phyloP scores from a whole-genome alignment of 2,329 filamentous ascomycete genomes.

The Clonostachys sp. region DNA sequence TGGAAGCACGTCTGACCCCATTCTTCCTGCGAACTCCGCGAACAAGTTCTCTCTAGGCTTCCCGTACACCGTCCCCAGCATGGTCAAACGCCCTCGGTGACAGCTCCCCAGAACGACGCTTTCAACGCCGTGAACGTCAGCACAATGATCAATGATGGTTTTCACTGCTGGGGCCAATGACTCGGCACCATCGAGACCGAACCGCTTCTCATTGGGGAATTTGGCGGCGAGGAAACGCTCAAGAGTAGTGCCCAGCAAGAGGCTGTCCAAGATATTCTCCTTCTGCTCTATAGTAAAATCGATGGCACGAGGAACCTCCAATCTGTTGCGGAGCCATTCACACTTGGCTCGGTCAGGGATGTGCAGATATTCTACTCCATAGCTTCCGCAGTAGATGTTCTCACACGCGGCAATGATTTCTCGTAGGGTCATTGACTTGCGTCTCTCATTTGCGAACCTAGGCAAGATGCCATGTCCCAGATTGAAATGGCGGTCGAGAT shows the following conservation, averaged over 20 bases:
- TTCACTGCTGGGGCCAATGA: slow-evolving; percentile 98
- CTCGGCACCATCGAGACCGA: slow-evolving; percentile 96
- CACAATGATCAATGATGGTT: slow-evolving; percentile 94
- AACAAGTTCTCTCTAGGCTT: slow-evolving; percentile 99
- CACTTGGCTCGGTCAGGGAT: slow-evolving; percentile 96
- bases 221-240: slow-evolving; percentile 94
- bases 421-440: slow-evolving; percentile 93
- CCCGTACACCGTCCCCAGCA: slow-evolving; percentile 95
- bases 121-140: slow-evolving; percentile 90
- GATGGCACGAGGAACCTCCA: slow-evolving; percentile 92
- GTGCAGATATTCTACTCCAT: slow-evolving; percentile 97
- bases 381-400: slow-evolving; percentile 94
- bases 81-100: slow-evolving; percentile 95
- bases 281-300: slow-evolving; percentile 99
- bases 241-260: slow-evolving; percentile 99
- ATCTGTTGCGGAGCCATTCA: slow-evolving; percentile 93
- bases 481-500: slow-evolving; percentile 86
- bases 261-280: slow-evolving; percentile 90
- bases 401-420: slow-evolving; percentile 94
- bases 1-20: slow-evolving; percentile 37
- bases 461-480: slow-evolving; percentile 94
- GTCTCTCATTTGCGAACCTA: slow-evolving; percentile 81
- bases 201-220: slow-evolving; percentile 99
- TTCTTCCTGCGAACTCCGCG: slow-evolving; percentile 89
- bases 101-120: slow-evolving; percentile 99